These are phyloP conservation scores for Cocos nucifera DNA, from an alignment of 176 grass and related monocot genomes.

Conservation along the genomic window DNA sequence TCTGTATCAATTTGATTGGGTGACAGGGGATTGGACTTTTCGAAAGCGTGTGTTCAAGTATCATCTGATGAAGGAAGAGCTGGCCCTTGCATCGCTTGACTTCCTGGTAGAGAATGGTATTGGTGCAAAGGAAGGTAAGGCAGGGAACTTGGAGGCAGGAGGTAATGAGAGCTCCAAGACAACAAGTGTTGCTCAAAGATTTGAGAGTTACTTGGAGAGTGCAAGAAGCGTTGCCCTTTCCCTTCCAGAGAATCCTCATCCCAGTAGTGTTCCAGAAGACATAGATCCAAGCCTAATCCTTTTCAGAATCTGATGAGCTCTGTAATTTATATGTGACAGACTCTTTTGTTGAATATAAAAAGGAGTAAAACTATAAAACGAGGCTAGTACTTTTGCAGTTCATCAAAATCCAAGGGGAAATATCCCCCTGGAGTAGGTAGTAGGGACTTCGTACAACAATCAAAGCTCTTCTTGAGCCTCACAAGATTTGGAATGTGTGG, in stretches of 20 bases:
- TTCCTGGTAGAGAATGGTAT: not conserved
- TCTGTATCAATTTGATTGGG: slow-evolving; percentile 62
- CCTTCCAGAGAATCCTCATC: slow-evolving; percentile 19
- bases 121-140: not conserved
- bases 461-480: too few species aligned
- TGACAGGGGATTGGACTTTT: slow-evolving; percentile 56
- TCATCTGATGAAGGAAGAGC: slow-evolving; percentile 27
- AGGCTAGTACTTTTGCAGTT: too few species aligned
- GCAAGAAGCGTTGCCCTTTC: slow-evolving; percentile 39
- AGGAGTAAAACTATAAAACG: not conserved
- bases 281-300: slow-evolving; percentile 37
- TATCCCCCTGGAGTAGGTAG: too few species aligned
- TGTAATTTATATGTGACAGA: not conserved
- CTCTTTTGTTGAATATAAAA: not conserved
- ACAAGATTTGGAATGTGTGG: too few species aligned
- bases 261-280: slow-evolving; percentile 27
- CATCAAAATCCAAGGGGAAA: too few species aligned
- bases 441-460: too few species aligned
- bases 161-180: not conserved
- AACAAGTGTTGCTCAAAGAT: slow-evolving; percentile 7
- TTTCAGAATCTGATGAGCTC: slow-evolving; percentile 36
- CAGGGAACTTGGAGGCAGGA: not conserved
- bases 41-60: slow-evolving; percentile 31
- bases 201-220: slow-evolving; percentile 37
- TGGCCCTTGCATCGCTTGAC: not conserved